These are phyloP conservation scores for Prunus mume DNA, from an alignment of 306 rosid genomes.

Conservation along the genomic window DNA sequence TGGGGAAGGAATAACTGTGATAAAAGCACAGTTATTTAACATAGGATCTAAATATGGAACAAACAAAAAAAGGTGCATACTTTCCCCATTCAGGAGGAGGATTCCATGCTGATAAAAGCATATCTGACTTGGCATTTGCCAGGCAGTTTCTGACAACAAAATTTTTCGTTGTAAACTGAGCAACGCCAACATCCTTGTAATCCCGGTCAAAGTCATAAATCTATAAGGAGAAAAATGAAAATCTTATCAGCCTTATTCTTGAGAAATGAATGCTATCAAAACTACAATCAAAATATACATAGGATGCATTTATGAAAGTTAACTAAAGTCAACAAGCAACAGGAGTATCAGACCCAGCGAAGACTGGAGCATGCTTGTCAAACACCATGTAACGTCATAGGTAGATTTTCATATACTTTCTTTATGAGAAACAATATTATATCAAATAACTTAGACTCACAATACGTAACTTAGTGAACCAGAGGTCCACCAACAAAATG, in stretches of 20 bases:
- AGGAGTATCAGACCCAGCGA: neutral
- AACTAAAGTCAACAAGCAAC: neutral
- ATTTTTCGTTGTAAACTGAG: constrained; percentile 85
- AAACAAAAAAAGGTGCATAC: constrained; percentile 51
- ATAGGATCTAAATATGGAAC: constrained; percentile 13
- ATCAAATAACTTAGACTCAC: no score
- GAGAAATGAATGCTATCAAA: constrained; percentile 11
- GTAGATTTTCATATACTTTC: no score
- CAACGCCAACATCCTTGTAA: constrained; percentile 95
- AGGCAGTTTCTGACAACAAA: constrained; percentile 95
- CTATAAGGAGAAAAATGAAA: constrained; percentile 41
- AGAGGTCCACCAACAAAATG: no score
- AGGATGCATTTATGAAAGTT: neutral
- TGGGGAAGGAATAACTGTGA: neutral
- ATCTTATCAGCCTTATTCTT: constrained; percentile 24
- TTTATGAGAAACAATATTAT: no score
- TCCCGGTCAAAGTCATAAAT: constrained; percentile 94
- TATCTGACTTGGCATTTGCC: constrained; percentile 82
- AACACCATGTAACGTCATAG: no score
- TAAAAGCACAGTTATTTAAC: neutral
- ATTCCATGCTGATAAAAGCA: constrained; percentile 97
- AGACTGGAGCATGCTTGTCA: no score
- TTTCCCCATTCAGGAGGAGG: constrained; percentile 93
- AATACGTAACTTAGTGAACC: no score
- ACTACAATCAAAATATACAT: neutral